Conservation (phyloP, 257 asterid genomes). For the Mitragyna speciosa region DNA sequence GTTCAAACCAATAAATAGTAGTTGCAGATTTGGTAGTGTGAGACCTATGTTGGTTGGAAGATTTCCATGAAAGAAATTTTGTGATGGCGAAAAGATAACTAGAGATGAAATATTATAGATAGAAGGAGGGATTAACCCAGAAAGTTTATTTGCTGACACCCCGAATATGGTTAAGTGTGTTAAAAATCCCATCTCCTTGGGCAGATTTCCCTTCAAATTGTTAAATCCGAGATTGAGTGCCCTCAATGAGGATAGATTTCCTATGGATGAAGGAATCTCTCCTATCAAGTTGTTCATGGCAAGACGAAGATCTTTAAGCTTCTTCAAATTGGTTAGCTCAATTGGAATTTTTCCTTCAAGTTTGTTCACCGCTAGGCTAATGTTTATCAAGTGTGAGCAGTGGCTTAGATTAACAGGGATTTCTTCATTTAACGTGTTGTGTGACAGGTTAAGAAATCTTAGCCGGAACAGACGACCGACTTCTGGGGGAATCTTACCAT, state of each 20-base stretch:
- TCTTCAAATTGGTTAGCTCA: neutral
- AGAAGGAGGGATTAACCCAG: neutral
- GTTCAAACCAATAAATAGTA: neutral
- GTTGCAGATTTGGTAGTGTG: neutral
- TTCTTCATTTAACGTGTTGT: conserved; percentile 25
- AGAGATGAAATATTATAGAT: neutral
- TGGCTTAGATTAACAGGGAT: conserved; percentile 31
- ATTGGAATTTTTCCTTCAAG: neutral
- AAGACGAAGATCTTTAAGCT: neutral
- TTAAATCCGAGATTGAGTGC: no score
- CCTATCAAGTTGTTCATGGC: no score
- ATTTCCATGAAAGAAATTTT: neutral
- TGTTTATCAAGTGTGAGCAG: neutral
- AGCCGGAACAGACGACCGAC: conserved; percentile 33
- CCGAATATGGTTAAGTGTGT: neutral
- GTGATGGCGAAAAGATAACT: neutral
- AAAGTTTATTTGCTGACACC: neutral
- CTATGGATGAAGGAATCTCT: no score
- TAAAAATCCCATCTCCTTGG: neutral
- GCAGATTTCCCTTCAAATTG: conserved; percentile 28
- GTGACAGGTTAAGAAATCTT: neutral
- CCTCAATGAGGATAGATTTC: no score
- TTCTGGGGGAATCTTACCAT: conserved; percentile 34
- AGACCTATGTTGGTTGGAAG: conserved; percentile 26
- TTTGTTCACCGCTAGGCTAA: neutral